Base-by-base conservation (phyloP, 352 stramenopile genomes). In the Pythium apleroticum region DNA sequence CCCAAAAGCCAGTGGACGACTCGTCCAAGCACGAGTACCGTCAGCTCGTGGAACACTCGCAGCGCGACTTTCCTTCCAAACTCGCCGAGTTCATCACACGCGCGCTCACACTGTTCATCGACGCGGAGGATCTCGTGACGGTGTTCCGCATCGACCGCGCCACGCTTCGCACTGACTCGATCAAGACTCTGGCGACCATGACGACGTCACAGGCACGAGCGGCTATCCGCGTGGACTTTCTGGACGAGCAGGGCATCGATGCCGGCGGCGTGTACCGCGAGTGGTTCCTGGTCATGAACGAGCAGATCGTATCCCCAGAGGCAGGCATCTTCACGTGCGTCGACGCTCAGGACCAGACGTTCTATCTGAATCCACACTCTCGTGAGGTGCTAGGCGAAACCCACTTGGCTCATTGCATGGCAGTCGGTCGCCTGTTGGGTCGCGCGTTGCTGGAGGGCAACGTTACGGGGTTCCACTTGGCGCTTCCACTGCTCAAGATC, bases 401-500 rank as follows among this genome's bases (percentile, higher is more conserved):
- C 30, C 73, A 82, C 48, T 53, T 79, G 22, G 20, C 48, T 3
- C 48, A 74, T 22, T 77, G 68, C 22, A 33, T 76, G 4, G 66
- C 64, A 0, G 52, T 53, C 4, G 72, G 71, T 0, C 62, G 72
- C 0, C 19, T 79, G 17, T 25, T 83, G 7, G 72, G 74, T 3
- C 63, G 69, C 1, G 65, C 69, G 5, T 48, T 76, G 25, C 50
- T 78, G 11, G 93, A 98, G 64, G 76, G 87, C 61, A 87, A 98
- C 68, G 66, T 96, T 8, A 86, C 97, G 1, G 72, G 78, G 48
- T 88, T 90, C 37, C 95, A 98, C 66, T 86, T 98, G 68, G 88
- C 95, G 10, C 77, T 89, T 19, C 86, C 95, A 22, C 65, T 98
- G 55, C 97, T 98, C 76, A 98, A 98, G 73, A 91, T 98, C 64